Evolutionary conservation across 345 rosid genomes (phyloP).

Genomic region (Boechera divaricarpa): DNA sequence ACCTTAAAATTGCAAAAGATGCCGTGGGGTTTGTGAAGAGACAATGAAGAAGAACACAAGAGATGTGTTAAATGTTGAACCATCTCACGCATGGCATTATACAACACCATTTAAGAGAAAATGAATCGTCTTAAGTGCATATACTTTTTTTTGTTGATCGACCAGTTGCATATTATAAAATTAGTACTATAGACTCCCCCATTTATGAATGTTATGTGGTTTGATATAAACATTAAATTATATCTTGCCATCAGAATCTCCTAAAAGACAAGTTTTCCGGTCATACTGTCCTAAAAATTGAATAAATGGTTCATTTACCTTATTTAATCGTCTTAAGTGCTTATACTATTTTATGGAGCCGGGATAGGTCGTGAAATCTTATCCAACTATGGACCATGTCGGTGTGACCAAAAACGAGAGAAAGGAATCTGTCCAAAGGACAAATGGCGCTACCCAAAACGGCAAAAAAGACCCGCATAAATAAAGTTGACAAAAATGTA

Average conservation of each 20-base stretch:
- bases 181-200: neutral
- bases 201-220: slow-evolving; percentile 9
- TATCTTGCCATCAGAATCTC: slow-evolving; percentile 16
- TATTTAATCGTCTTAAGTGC: too few species aligned
- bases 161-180: slow-evolving; percentile 2
- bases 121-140: slow-evolving; percentile 7
- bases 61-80: slow-evolving; percentile 33
- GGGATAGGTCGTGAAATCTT: neutral
- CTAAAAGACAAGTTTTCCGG: neutral
- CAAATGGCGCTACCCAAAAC: slow-evolving; percentile 3
- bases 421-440: slow-evolving; percentile 1
- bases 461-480: slow-evolving; percentile 1
- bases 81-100: neutral
- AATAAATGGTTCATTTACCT: neutral
- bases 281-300: neutral
- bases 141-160: neutral
- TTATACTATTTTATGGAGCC: too few species aligned
- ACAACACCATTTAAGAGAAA: slow-evolving; percentile 24
- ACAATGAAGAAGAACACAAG: slow-evolving; percentile 21
- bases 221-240: neutral
- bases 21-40: slow-evolving; percentile 29
- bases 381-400: slow-evolving; percentile 9
- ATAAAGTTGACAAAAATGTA: neutral
- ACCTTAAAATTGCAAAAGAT: slow-evolving; percentile 36
- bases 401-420: slow-evolving; percentile 9